Base-by-base conservation (phyloP, 2,329 filamentous ascomycete species). In the Trichoderma oligosporum region DNA sequence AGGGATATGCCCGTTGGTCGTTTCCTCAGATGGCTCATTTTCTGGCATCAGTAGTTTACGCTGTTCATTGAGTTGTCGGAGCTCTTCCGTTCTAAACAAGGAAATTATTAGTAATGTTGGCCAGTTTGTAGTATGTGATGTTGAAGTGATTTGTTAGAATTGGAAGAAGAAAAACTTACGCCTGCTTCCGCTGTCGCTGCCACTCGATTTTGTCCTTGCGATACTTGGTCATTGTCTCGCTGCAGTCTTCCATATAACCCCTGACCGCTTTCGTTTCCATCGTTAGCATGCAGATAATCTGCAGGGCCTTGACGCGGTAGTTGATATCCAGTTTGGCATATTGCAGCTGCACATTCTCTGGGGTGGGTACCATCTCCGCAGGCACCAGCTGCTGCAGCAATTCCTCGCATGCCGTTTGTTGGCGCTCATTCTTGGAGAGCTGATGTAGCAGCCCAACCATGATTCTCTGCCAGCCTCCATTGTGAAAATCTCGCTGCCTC, bases 141-240 rank as follows among this genome's bases (percentile, higher is more conserved):
- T n/a, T n/a, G n/a, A n/a, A n/a, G n/a, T n/a, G n/a, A n/a, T n/a
- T 6, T 22, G 22, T 7, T 46, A 31, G 27, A 22, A 31, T 3
- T n/a, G 11, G 4, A 2, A 24, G 39, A 27, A 44, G 20, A 25
- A 44, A n/a, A 22, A 80, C 83, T 72, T 76, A 86, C 82, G 78
- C 76, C 71, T 82, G 79, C 64, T 86, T 86, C 62, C 88, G 85
- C 64, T 88, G 84, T 62, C 91, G 84, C 73, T 97, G 93, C 73
- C 85, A 88, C 63, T 96, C 90, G 60, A 97, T 96, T 76, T 96
- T 97, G 69, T 95, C 89, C 72, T 99, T 99, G 48, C 94, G 86
- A 67, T 95, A 91, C 55, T 86, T 84, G 1, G 94, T 99, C 92
- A 97, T 97, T 54, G 91, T 89, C 67, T 93, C 89, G 62, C 88